Evolutionary conservation across 495 filamentous ascomycete genomes (phyloP).

Genomic region (Mycothermus thermophilus): DNA sequence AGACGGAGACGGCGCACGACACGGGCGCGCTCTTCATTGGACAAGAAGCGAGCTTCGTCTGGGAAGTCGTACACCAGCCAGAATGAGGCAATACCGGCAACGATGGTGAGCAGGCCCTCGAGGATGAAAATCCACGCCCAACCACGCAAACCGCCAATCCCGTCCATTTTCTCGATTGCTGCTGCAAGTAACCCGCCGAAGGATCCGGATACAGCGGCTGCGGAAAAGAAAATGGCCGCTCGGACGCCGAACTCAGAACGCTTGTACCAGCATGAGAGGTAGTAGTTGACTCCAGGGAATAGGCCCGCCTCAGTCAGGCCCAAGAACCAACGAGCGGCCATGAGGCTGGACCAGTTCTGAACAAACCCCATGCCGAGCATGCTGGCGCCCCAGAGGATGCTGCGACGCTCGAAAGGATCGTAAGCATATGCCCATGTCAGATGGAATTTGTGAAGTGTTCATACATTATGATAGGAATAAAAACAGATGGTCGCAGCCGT

Average conservation of each 20-base stretch:
- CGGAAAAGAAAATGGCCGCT: conserved; percentile 78
- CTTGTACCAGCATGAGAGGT: conserved; percentile 79
- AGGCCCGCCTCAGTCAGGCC: conserved; percentile 75
- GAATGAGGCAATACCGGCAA: conserved; percentile 61
- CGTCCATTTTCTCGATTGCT: conserved; percentile 63
- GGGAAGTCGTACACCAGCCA: conserved; percentile 89
- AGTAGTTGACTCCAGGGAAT: conserved; percentile 79
- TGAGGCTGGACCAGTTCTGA: conserved; percentile 60
- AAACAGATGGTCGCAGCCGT: conserved; percentile 40
- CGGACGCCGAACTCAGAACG: conserved; percentile 61
- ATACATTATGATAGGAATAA: conserved; percentile 56
- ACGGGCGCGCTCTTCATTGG: conserved; percentile 53
- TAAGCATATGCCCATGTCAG: too few species aligned
- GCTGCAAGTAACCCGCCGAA: conserved; percentile 77
- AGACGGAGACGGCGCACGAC: conserved; percentile 57
- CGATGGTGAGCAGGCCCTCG: conserved; percentile 61
- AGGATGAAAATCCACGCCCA: conserved; percentile 84
- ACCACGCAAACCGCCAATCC: conserved; percentile 47
- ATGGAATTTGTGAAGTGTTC: conserved; percentile 32
- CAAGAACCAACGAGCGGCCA: conserved; percentile 75
- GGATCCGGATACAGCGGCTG: conserved; percentile 70
- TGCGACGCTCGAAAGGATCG: too few species aligned
- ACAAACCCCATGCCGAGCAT: conserved; percentile 81
- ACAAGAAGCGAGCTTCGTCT: conserved; percentile 65
- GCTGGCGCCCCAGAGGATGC: conserved; percentile 53